Conservation (phyloP, 2,329 filamentous ascomycete species). For the Fusarium sp. region DNA sequence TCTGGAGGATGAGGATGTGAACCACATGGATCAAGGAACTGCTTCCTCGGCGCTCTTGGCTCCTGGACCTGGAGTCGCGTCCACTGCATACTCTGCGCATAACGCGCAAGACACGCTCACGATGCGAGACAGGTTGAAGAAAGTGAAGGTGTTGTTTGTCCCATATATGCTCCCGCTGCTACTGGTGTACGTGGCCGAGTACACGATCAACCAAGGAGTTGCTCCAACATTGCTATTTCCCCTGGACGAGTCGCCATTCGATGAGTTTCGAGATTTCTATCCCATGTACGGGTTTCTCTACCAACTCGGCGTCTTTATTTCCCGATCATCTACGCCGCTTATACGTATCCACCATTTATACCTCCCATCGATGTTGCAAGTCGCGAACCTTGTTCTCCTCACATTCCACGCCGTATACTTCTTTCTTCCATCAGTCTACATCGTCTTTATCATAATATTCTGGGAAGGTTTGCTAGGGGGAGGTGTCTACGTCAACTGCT, state of each 20-base stretch:
- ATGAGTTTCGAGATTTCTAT: constrained; percentile 86
- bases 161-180: constrained; percentile 89
- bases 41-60: constrained; percentile 61
- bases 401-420: constrained; percentile 79
- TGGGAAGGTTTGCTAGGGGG: constrained; percentile 96
- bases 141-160: constrained; percentile 75
- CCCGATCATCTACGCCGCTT: constrained; percentile 89
- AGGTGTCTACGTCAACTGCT: constrained; percentile 94
- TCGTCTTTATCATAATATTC: constrained; percentile 87
- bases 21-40: constrained; percentile 48
- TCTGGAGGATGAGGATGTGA: constrained; percentile 49
- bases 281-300: constrained; percentile 95
- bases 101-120: constrained; percentile 41
- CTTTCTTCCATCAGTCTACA: constrained; percentile 85
- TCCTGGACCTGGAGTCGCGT: constrained; percentile 50
- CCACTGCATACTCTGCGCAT: constrained; percentile 52
- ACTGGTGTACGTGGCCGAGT: constrained; percentile 94
- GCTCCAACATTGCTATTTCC: constrained; percentile 90
- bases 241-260: constrained; percentile 77
- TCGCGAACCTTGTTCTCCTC: constrained; percentile 79
- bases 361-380: constrained; percentile 81
- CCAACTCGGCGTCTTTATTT: constrained; percentile 94
- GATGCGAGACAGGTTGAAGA: constrained; percentile 66
- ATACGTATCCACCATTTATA: constrained; percentile 84
- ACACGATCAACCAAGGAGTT: constrained; percentile 96